These are phyloP conservation scores for Colletotrichum orbiculare DNA, from an alignment of 2,329 filamentous ascomycete genomes.

Conservation along the genomic window DNA sequence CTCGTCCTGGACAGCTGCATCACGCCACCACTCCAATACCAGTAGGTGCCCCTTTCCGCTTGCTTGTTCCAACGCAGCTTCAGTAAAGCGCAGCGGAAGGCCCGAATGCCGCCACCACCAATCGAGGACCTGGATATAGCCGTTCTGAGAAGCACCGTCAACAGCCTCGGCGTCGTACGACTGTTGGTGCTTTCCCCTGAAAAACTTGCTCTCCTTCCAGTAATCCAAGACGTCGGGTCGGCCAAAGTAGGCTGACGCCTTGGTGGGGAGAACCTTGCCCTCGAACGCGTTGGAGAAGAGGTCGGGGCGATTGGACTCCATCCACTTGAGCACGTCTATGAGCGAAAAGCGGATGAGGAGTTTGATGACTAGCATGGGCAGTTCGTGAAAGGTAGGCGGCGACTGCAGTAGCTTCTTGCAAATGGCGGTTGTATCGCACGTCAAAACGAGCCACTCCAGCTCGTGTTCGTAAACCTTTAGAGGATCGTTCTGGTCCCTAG, in stretches of 20 bases:
- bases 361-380: conserved; percentile 85
- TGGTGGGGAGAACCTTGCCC: conserved; percentile 85
- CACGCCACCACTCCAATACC: conserved; percentile 94
- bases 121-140: conserved; percentile 86
- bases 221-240: conserved; percentile 87
- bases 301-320: conserved; percentile 71
- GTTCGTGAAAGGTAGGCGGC: conserved; percentile 73
- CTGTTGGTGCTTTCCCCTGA: conserved; percentile 78
- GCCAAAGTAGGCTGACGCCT: conserved; percentile 88
- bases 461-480: conserved; percentile 79
- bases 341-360: conserved; percentile 93
- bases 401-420: conserved; percentile 79
- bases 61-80: conserved; percentile 87
- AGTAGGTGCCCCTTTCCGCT: conserved; percentile 85
- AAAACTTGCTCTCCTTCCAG: conserved; percentile 87
- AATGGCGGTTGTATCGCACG: conserved; percentile 75
- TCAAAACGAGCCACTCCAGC: conserved; percentile 87
- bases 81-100: conserved; percentile 84
- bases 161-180: conserved; percentile 83
- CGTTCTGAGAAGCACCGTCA: conserved; percentile 86
- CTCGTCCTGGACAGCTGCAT: conserved; percentile 70
- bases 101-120: conserved; percentile 89
- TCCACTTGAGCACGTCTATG: conserved; percentile 78
- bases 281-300: conserved; percentile 80
- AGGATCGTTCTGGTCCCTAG: conserved; percentile 70